Evolutionary conservation across 352 stramenopile genomes (phyloP), one percentile per base, ranked within the genome.

Genomic region (Globisporangium nodosum): DNA sequence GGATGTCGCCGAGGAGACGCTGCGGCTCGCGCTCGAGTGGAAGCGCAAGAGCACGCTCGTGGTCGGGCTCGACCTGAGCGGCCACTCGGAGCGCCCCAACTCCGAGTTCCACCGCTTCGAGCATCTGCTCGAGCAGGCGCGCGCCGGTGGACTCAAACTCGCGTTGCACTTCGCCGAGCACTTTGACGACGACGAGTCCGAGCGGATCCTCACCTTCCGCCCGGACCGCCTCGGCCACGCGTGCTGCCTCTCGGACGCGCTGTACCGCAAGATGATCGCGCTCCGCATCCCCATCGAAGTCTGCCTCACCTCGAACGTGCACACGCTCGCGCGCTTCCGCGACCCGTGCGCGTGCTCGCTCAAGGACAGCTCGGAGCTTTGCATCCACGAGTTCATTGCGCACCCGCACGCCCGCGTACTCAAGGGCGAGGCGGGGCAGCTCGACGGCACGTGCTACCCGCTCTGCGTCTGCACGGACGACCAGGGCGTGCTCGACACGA

Each of bases 381-480:
- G 76, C 62, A 63, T 72, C 73, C 79, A 72, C 70, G 65, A 75
- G 77, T 88, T 97, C 39, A 70, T 67, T 48, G 79, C 70, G 52
- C 93, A 98, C 69, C 90, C 91, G 49, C 83, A 95, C 59, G 66
- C 78, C 18, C 71, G 72, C 51, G 61, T 92, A 18, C 69, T 92
- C 20, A 65, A 65, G 63, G 62, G 66, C 39, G 53, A 67, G 64
- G 27, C 58, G n/a, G 64, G 50, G 8, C 13, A 49, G 18, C 39
- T 37, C 48, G 9, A 30, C 24, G 5, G 24, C n/a, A 55, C 4
- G 1, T 15, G 43, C 53, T 76, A 98, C 64, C 92, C 92, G 3
- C 71, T 98, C 55, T 90, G 81, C 58, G 73, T 98, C 15, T 96
- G 88, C 64, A 98, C 94, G 4, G 94, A 98, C 62, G 94, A 98